phyloP scores from a whole-genome alignment of 2,329 filamentous ascomycete genomes.

The Nothophoma quercina region DNA sequence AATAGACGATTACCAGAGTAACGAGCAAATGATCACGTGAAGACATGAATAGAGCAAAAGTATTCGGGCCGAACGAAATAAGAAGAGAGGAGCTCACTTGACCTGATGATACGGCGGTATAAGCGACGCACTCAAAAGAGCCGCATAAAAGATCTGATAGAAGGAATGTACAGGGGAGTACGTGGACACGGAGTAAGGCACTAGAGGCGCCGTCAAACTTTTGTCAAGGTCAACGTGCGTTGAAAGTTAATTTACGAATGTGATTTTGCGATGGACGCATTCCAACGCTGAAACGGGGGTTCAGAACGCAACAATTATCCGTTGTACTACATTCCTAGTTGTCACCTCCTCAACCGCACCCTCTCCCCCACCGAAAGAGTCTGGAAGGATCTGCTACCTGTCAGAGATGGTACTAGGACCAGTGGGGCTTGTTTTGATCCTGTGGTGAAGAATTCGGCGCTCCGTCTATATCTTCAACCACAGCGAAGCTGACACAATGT shows the following conservation, averaged over 20 bases:
- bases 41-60: background rate
- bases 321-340: constrained; percentile 14
- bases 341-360: constrained; percentile 2
- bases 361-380: background rate
- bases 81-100: background rate
- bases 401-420: background rate
- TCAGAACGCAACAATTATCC: constrained; percentile 10
- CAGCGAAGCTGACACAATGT: constrained; percentile 17
- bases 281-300: constrained; percentile 9
- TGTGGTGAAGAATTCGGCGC: constrained; percentile 14
- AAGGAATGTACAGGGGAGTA: constrained; percentile 11
- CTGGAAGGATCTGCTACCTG: background rate
- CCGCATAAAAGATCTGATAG: constrained; percentile 4
- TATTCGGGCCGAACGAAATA: background rate
- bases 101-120: background rate
- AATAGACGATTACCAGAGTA: too few species aligned
- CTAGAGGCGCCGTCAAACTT: background rate
- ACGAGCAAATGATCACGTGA: background rate
- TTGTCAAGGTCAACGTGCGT: background rate
- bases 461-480: constrained; percentile 14
- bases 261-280: background rate
- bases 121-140: constrained; percentile 1
- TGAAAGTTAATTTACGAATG: background rate
- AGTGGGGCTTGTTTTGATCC: constrained; percentile 16
- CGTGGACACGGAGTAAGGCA: constrained; percentile 9